phyloP scores from a whole-genome alignment of 2,329 filamentous ascomycete genomes.

The Colletotrichum tamarilloi region DNA sequence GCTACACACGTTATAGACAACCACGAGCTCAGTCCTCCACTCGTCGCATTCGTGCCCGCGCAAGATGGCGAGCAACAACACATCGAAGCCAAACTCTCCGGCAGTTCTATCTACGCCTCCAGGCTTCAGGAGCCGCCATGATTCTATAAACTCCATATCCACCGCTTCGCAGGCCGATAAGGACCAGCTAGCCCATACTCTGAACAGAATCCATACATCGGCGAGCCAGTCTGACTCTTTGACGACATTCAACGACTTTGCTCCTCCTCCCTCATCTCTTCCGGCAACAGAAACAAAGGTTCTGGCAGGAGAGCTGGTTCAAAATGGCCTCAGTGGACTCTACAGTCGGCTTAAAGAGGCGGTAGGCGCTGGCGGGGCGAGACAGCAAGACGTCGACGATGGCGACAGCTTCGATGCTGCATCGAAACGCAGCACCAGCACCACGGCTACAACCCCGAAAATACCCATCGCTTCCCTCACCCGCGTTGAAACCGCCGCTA shows the following conservation, averaged over 20 bases:
- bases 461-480: constrained; percentile 52
- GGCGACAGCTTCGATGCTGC: constrained; percentile 54
- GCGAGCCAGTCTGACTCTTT: constrained; percentile 87
- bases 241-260: constrained; percentile 95
- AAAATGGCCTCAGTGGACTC: constrained; percentile 88
- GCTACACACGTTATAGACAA: constrained; percentile 16
- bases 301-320: constrained; percentile 78
- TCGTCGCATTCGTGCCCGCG: not conserved
- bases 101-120: constrained; percentile 44
- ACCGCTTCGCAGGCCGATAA: constrained; percentile 64
- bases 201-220: constrained; percentile 89
- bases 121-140: constrained; percentile 48
- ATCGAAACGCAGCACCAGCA: constrained; percentile 55
- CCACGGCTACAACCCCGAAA: constrained; percentile 54
- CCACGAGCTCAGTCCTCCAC: not conserved
- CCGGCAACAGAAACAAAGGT: constrained; percentile 74
- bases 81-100: constrained; percentile 45
- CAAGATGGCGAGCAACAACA: constrained; percentile 45
- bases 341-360: constrained; percentile 88
- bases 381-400: constrained; percentile 54
- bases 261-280: constrained; percentile 71
- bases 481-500: constrained; percentile 52
- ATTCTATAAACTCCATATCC: constrained; percentile 55
- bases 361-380: constrained; percentile 74
- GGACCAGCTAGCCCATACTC: constrained; percentile 79